phyloP scores from a whole-genome alignment of 2,329 filamentous ascomycete genomes.

The Aspergillus costaricaensis region DNA sequence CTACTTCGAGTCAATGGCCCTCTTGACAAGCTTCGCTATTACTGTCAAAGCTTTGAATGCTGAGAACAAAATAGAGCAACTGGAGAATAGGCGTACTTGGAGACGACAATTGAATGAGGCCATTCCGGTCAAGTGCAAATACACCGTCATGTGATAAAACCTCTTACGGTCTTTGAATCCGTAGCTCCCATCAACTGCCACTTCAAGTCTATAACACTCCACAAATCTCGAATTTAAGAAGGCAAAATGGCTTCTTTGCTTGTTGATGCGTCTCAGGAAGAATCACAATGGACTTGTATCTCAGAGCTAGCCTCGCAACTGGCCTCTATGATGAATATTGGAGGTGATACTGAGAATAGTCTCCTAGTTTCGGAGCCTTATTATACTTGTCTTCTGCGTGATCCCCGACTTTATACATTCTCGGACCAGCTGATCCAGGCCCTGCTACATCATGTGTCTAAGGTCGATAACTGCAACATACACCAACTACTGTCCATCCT shows the following conservation, averaged over 20 bases:
- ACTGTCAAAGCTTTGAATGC: too few species aligned
- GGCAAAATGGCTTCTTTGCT: constrained; percentile 6
- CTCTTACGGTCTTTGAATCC: neutral
- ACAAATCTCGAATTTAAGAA: neutral
- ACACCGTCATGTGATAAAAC: neutral
- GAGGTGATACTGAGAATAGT: neutral
- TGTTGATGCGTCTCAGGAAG: neutral
- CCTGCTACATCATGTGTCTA: constrained; percentile 4
- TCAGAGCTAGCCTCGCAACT: constrained; percentile 11
- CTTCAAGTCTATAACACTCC: neutral
- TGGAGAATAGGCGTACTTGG: too few species aligned
- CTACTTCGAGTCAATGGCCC: too few species aligned
- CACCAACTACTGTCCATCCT: constrained; percentile 8
- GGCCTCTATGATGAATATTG: neutral
- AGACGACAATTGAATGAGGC: neutral
- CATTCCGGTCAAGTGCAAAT: neutral
- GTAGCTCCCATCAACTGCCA: neutral
- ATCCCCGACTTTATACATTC: constrained; percentile 9
- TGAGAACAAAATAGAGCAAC: too few species aligned
- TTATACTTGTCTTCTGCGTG: constrained; percentile 2
- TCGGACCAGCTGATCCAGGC: constrained; percentile 8
- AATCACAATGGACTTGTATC: neutral
- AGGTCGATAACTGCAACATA: neutral
- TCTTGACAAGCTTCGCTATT: too few species aligned
- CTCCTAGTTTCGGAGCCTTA: neutral